A percentile compares a stretch with the other conserved stretches of the same genome.
Evolutionary conservation across 1,284 basidiomycete species (phyloP).

Genomic region (Agaricales sp.): DNA sequence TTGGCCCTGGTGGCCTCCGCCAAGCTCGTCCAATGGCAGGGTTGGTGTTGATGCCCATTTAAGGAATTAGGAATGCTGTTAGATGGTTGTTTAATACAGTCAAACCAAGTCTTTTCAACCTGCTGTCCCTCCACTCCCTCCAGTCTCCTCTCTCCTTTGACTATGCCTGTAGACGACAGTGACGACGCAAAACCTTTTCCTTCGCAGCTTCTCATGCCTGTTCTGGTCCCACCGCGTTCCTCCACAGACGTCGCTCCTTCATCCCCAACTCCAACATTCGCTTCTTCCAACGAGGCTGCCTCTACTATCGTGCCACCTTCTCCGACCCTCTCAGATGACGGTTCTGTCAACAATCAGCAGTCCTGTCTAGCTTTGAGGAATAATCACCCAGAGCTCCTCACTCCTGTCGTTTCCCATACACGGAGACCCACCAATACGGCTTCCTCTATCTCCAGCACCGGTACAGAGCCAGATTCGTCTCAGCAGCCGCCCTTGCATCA

Average conservation of each 20-base stretch:
- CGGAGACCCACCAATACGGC: conserved; percentile 39
- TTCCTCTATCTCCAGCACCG: conserved; percentile 25
- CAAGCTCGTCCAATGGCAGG: too few species aligned
- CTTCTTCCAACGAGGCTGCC: conserved; percentile 29
- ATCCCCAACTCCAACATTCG: conserved; percentile 24
- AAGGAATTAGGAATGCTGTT: too few species aligned
- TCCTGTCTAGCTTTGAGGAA: conserved; percentile 50
- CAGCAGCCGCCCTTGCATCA: conserved; percentile 22
- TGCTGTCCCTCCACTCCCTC: too few species aligned
- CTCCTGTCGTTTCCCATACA: conserved; percentile 23
- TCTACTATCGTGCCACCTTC: conserved; percentile 44
- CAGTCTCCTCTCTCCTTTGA: too few species aligned
- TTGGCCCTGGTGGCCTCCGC: too few species aligned
- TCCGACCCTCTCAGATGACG: conserved; percentile 58
- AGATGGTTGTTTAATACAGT: too few species aligned
- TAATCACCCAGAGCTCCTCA: conserved; percentile 55
- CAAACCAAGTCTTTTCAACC: too few species aligned
- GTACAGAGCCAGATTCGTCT: conserved; percentile 20
- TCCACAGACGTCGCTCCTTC: too few species aligned
- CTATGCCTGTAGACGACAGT: conserved; percentile 3
- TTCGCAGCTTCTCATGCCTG: conserved; percentile 13
- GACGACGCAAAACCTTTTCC: conserved; percentile 3
- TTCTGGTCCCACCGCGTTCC: too few species aligned
- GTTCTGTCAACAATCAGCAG: conserved; percentile 48
- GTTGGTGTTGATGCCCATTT: too few species aligned